Evolutionary conservation across 257 asterid species (phyloP).

Genomic region (Scutellaria barbata): DNA sequence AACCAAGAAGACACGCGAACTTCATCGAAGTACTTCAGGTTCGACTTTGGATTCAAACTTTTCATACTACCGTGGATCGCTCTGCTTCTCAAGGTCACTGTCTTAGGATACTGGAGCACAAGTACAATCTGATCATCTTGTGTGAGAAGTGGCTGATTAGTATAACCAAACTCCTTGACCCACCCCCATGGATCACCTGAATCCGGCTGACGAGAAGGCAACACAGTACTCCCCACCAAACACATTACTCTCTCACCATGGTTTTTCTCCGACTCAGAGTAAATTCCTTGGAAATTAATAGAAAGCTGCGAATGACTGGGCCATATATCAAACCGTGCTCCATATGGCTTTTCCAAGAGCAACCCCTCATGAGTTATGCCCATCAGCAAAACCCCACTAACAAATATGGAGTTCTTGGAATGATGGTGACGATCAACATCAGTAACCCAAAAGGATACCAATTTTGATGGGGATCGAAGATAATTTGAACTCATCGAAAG

Average conservation of each 20-base stretch:
- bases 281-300: slow-evolving; percentile 70
- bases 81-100: slow-evolving; percentile 53
- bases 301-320: slow-evolving; percentile 78
- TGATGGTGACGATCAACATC: slow-evolving; percentile 59
- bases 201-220: slow-evolving; percentile 71
- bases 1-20: slow-evolving; percentile 69
- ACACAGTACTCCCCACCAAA: slow-evolving; percentile 67
- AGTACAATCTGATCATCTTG: slow-evolving; percentile 79
- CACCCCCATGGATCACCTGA: slow-evolving; percentile 70
- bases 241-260: slow-evolving; percentile 81
- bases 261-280: slow-evolving; percentile 58
- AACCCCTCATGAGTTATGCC: slow-evolving; percentile 63
- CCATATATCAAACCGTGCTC: slow-evolving; percentile 68
- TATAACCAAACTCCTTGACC: slow-evolving; percentile 68
- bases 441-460: slow-evolving; percentile 82
- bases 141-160: slow-evolving; percentile 67
- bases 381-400: slow-evolving; percentile 66
- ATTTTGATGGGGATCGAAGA: slow-evolving; percentile 47
- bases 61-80: slow-evolving; percentile 70
- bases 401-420: slow-evolving; percentile 54
- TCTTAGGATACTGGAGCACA: slow-evolving; percentile 70
- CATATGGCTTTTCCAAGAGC: slow-evolving; percentile 57
- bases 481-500: slow-evolving; percentile 42
- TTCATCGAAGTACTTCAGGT: slow-evolving; percentile 67
- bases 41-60: slow-evolving; percentile 65